Conservation (phyloP, 257 asterid species). For the Parsonsia alboflavescens region DNA sequence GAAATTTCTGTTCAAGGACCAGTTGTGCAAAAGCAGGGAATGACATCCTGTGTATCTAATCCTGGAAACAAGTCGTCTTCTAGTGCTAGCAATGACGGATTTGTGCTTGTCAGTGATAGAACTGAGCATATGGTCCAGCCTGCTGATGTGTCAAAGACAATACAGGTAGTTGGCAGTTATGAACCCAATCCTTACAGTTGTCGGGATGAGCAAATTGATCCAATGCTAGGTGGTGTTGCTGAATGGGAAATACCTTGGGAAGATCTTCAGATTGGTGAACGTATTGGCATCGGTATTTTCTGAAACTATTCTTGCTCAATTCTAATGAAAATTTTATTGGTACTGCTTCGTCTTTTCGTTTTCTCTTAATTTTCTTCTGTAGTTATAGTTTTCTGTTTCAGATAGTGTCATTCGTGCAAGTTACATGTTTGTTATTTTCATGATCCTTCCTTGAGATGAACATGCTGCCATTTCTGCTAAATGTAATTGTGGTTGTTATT, state of each 20-base stretch:
- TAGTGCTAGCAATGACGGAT: constrained; percentile 30
- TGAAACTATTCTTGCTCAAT: background rate
- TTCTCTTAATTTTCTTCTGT: background rate
- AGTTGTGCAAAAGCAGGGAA: constrained; percentile 29
- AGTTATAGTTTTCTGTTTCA: background rate
- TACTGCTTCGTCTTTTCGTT: background rate
- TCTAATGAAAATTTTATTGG: background rate
- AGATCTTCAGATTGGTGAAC: constrained; percentile 94
- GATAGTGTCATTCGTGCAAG: background rate
- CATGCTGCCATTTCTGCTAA: background rate
- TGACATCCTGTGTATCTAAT: constrained; percentile 10
- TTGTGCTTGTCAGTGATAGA: constrained; percentile 24
- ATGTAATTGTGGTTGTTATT: background rate
- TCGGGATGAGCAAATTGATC: constrained; percentile 50
- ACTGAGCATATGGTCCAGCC: constrained; percentile 28
- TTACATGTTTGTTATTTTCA: background rate
- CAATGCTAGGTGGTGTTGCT: constrained; percentile 67
- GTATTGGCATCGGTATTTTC: constrained; percentile 81
- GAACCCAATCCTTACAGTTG: constrained; percentile 33
- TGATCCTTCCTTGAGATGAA: background rate
- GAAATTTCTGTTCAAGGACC: constrained; percentile 31
- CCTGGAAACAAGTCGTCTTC: constrained; percentile 27
- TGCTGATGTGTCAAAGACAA: constrained; percentile 20
- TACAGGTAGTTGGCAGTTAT: constrained; percentile 26
- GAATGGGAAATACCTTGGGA: constrained; percentile 90